A percentile compares a stretch with the other conserved stretches of the same genome.
phyloP scores from a whole-genome alignment of 192 early-diverging fungal genomes.

The Linnemannia zychae region DNA sequence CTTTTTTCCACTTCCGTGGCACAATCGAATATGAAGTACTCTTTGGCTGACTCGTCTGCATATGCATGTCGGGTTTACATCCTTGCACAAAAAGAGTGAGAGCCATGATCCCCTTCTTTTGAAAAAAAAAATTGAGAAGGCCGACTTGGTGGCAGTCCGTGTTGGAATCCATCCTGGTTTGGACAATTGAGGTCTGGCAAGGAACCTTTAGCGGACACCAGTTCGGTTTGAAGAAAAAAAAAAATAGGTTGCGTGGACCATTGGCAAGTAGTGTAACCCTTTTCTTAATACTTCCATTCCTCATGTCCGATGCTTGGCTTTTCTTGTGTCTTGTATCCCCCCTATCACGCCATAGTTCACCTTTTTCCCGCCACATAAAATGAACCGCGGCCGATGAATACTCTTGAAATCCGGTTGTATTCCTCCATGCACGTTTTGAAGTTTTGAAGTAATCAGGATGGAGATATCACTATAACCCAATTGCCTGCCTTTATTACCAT shows the following conservation, averaged over 20 bases:
- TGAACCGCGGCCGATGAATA: not conserved
- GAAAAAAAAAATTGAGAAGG: not conserved
- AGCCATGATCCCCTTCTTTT: not conserved
- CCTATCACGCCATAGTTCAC: slow-evolving; percentile 2
- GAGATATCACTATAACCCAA: too few species aligned
- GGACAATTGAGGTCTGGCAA: too few species aligned
- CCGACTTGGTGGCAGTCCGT: not conserved
- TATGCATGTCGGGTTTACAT: not conserved
- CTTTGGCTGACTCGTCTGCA: not conserved
- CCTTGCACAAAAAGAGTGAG: not conserved
- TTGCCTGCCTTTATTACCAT: too few species aligned
- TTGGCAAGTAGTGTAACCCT: too few species aligned
- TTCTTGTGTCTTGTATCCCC: not conserved
- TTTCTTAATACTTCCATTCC: too few species aligned
- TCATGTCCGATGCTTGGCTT: not conserved
- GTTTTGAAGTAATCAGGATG: not conserved
- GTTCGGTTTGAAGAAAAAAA: too few species aligned
- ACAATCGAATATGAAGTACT: not conserved
- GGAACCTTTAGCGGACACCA: too few species aligned
- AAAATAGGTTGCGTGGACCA: too few species aligned
- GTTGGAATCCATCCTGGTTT: not conserved
- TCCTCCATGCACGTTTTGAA: not conserved
- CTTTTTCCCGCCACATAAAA: not conserved
- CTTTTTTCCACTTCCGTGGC: not conserved
- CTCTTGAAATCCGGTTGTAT: not conserved